These are phyloP conservation scores for Amanita muscaria DNA, from an alignment of 768 basidiomycete genomes.

Conservation along the genomic window DNA sequence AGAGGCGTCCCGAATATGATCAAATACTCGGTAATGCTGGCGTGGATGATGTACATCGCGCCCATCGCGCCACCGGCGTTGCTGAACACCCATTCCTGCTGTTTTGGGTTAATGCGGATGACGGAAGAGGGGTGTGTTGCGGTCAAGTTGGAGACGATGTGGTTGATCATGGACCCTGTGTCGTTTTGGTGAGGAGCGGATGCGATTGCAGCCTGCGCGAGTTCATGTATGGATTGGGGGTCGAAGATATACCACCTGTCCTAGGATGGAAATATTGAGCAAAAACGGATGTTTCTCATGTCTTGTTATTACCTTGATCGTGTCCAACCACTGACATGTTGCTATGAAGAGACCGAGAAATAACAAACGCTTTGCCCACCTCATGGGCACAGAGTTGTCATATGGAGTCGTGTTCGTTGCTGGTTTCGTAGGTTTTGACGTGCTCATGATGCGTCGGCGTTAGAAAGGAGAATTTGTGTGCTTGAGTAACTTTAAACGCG, in stretches of 20 bases:
- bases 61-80: constrained; percentile 99
- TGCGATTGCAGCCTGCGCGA: constrained; percentile 68
- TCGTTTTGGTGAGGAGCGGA: constrained; percentile 43
- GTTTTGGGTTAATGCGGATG: constrained; percentile 48
- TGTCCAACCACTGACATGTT: constrained; percentile 45
- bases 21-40: constrained; percentile 93
- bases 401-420: not conserved
- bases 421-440: not conserved
- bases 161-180: constrained; percentile 63
- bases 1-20: constrained; percentile 95
- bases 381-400: constrained; percentile 11
- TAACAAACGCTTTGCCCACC: constrained; percentile 30
- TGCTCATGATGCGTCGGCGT: constrained; percentile 1
- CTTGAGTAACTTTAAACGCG: too few species aligned
- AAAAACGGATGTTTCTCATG: too few species aligned
- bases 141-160: constrained; percentile 78
- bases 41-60: constrained; percentile 96
- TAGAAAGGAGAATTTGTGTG: too few species aligned
- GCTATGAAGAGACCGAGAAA: constrained; percentile 27
- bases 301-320: constrained; percentile 47
- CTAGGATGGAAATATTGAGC: constrained; percentile 34
- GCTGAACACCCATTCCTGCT: constrained; percentile 88
- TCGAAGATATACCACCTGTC: constrained; percentile 85
- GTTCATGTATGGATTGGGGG: constrained; percentile 58
- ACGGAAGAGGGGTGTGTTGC: constrained; percentile 52